phyloP scores from a whole-genome alignment of 2,329 filamentous ascomycete species.

The Rachicladosporium sp. region DNA sequence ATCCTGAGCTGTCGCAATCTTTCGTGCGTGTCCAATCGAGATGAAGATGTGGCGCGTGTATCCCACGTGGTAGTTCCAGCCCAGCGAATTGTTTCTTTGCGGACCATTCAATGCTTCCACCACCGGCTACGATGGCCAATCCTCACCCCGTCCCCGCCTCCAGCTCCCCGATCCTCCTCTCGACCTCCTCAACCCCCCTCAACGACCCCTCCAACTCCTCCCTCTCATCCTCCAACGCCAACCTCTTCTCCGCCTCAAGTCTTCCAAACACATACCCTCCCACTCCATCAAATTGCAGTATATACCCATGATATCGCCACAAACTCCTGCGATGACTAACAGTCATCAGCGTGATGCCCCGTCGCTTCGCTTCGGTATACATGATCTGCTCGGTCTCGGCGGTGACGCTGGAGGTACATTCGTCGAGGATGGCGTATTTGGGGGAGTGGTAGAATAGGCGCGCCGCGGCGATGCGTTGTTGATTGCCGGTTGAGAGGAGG shows the following conservation, averaged over 20 bases:
- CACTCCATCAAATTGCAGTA: slow-evolving; percentile 93
- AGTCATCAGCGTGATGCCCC: slow-evolving; percentile 93
- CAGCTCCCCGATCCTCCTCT: slow-evolving; percentile 73
- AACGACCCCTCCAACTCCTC: slow-evolving; percentile 83
- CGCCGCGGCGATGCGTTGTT: slow-evolving; percentile 95
- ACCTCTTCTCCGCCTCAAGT: slow-evolving; percentile 72
- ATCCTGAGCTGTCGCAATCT: no score
- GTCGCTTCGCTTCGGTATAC: slow-evolving; percentile 88
- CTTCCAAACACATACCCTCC: slow-evolving; percentile 81
- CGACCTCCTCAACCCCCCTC: slow-evolving; percentile 74
- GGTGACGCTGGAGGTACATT: slow-evolving; percentile 92
- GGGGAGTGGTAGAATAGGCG: slow-evolving; percentile 87
- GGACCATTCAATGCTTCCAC: neutral
- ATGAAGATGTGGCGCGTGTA: no score
- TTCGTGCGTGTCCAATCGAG: no score
- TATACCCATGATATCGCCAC: slow-evolving; percentile 93
- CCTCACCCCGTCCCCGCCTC: slow-evolving; percentile 17
- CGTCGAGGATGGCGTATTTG: slow-evolving; percentile 88
- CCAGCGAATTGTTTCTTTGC: neutral
- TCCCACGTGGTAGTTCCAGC: no score
- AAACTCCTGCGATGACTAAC: slow-evolving; percentile 82
- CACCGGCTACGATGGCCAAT: slow-evolving; percentile 2
- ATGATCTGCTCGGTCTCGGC: slow-evolving; percentile 88
- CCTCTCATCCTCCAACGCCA: slow-evolving; percentile 88
- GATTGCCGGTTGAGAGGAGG: slow-evolving; percentile 78